A percentile compares a stretch with the other conserved stretches of the same genome.
Conservation (phyloP, 2,329 filamentous ascomycete genomes). For the Sporothrix dimorphospora region DNA sequence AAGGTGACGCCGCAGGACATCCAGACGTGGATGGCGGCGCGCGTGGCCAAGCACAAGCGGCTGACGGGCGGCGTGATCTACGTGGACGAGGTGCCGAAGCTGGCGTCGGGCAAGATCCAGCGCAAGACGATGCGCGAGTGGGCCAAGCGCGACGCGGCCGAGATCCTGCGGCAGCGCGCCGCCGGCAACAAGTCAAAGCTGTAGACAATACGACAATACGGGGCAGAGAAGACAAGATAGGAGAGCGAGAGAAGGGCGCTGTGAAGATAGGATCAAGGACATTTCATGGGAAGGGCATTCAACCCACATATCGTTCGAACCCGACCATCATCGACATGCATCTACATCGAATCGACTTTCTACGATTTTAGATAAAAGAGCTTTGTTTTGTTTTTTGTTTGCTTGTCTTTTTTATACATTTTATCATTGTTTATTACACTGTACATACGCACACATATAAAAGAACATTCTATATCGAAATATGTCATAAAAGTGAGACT, state of each 20-base stretch:
- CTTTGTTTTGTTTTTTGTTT: neutral
- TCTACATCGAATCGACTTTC: neutral
- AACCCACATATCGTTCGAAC: neutral
- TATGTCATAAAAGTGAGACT: neutral
- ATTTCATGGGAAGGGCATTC: neutral
- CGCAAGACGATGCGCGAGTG: constrained; percentile 59
- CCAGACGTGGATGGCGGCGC: constrained; percentile 48
- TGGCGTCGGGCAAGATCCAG: constrained; percentile 62
- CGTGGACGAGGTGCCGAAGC: constrained; percentile 59
- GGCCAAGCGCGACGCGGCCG: constrained; percentile 55
- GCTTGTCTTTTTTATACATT: neutral
- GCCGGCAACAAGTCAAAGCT: constrained; percentile 26
- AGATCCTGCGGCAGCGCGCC: constrained; percentile 35
- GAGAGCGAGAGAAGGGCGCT: neutral
- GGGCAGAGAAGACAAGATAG: neutral
- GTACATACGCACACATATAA: constrained; percentile 13
- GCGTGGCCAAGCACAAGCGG: constrained; percentile 56
- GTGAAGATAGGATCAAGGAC: constrained; percentile 16
- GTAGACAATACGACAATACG: neutral
- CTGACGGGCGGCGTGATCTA: constrained; percentile 57
- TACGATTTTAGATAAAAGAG: constrained; percentile 1
- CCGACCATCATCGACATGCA: neutral
- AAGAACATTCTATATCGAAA: neutral
- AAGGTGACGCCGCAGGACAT: constrained; percentile 57
- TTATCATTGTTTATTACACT: neutral